phyloP scores from a whole-genome alignment of 2,329 filamentous ascomycete genomes.

The Tolypocladium endophyticum region DNA sequence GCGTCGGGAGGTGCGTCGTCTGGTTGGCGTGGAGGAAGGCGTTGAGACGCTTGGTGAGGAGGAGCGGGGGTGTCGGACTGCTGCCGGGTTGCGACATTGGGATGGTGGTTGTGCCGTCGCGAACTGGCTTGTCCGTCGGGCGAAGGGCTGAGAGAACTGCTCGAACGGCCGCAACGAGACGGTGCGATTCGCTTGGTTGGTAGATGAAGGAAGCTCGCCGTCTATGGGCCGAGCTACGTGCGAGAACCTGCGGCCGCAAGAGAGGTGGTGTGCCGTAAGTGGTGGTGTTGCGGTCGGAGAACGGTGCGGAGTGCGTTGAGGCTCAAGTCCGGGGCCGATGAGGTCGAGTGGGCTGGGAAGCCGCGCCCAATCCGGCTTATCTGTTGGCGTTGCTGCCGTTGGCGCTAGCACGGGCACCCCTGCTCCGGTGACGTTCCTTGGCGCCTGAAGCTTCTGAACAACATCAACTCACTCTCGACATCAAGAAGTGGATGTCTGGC shows the following conservation, averaged over 20 bases:
- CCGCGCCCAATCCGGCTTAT: background rate
- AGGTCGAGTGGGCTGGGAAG: background rate
- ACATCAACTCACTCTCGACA: background rate
- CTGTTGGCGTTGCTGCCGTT: background rate
- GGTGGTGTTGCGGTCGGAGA: background rate
- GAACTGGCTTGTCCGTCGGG: background rate
- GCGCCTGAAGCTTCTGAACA: background rate
- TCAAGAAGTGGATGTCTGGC: background rate
- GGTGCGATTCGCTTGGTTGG: background rate
- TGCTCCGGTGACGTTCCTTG: background rate
- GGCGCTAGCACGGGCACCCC: background rate
- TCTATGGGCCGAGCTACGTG: background rate
- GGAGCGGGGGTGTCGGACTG: conserved; percentile 40
- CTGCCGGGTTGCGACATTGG: conserved; percentile 5
- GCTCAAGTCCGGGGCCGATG: background rate
- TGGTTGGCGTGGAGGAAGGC: conserved; percentile 50
- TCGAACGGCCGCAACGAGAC: background rate
- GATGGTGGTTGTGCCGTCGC: background rate
- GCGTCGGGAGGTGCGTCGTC: conserved; percentile 45
- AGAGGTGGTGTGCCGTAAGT: background rate
- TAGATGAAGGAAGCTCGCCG: background rate
- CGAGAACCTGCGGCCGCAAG: background rate
- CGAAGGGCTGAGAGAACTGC: background rate
- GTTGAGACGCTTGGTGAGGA: conserved; percentile 57
- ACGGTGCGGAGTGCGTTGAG: background rate